Percentiles rank a stretch among this genome's conserved stretches.
phyloP scores from a whole-genome alignment of 2,329 filamentous ascomycete genomes.

The Exophiala xenobiotica region DNA sequence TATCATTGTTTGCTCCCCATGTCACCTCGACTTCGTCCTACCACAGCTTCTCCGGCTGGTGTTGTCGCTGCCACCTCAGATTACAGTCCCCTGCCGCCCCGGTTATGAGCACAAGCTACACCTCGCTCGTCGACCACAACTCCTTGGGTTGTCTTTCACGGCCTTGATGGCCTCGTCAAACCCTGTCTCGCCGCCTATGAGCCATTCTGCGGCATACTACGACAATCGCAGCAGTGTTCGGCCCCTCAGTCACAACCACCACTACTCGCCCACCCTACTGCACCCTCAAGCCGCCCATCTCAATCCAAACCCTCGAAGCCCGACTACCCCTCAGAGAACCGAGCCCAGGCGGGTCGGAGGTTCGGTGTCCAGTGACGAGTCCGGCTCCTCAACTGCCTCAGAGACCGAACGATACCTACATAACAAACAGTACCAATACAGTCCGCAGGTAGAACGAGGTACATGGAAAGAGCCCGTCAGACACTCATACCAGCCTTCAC shows the following conservation, averaged over 20 bases:
- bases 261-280: constrained; percentile 6
- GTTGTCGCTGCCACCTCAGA: constrained; percentile 4
- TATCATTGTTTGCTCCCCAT: constrained; percentile 21
- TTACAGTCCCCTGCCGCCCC: constrained; percentile 6
- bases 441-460: constrained; percentile 12
- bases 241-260: constrained; percentile 6
- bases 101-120: constrained; percentile 16
- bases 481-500: constrained; percentile 15
- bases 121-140: neutral
- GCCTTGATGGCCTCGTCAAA: constrained; percentile 19
- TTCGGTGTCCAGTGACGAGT: constrained; percentile 29
- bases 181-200: constrained; percentile 18
- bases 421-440: constrained; percentile 20
- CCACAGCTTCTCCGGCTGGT: constrained; percentile 15
- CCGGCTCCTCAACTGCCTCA: constrained; percentile 23
- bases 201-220: constrained; percentile 18
- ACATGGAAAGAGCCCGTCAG: constrained; percentile 10
- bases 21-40: constrained; percentile 15
- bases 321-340: constrained; percentile 6
- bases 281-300: constrained; percentile 17
- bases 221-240: constrained; percentile 4
- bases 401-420: constrained; percentile 22
- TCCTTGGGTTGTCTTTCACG: no score
- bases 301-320: constrained; percentile 10
- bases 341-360: constrained; percentile 21